Evolutionary conservation across 331 rosid species (phyloP), one percentile per base, ranked within the genome.

Genomic region (Cucumis variabilis): DNA sequence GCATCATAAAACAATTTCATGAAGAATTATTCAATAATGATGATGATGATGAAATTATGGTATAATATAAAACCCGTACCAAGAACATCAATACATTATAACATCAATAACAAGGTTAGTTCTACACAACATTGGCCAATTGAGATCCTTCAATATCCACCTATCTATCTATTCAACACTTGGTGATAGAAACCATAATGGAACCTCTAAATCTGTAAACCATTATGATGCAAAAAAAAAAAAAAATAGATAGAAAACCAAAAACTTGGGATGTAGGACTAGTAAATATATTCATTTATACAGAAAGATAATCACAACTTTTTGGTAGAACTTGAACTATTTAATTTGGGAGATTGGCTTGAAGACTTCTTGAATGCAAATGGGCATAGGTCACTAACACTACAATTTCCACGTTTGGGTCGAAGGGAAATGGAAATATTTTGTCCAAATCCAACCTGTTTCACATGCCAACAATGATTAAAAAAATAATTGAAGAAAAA

Each of bases 371-470:
- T 93, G 93, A 93, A 94, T 3, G 99, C 98, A 2, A 98, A 91
- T 15, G 98, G 96, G 75, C 99, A 96, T 27, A 92, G 79, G 84
- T 94, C 88, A 63, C 86, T 91, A 41, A 96, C 88, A 78, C 87
- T 60, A 51, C 99, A 96, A 63, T 84, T 89, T 87, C 93, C 95
- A 66, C 99, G 94, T 11, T 88, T 92, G 66, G 99, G 99, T 89
- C 99, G 85, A 67, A 96, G 90, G 6, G 99, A 98, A 87, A 96
- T 93, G 85, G 98, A 96, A 81, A 96, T 85, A 7, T 97, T 94
- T 65, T 96, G 99, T 91, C 98, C 99, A 91, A 96, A 96, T 13
- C 99, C 98, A 13, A 96, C 99, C 99, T 94, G 90, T 87, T 86
- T 83, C 13, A 65, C 41, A 58, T 72, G 10, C 9, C 48, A 86